phyloP scores from a whole-genome alignment of 208 protist genomes.

The Acanthamoeba lenticulata region DNA sequence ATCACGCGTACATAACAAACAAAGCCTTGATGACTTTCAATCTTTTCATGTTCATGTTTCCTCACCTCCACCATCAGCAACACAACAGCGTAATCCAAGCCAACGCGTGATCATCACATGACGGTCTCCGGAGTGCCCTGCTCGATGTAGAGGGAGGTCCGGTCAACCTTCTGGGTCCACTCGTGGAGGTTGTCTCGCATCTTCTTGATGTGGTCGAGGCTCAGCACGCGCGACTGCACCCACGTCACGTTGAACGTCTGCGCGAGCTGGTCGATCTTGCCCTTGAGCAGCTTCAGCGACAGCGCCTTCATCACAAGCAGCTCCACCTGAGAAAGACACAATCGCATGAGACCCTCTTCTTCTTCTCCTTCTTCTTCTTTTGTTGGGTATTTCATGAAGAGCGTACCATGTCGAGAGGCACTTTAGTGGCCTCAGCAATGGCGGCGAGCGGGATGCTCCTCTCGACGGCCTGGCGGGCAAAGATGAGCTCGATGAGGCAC shows the following conservation, averaged over 20 bases:
- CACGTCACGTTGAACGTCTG: constrained; percentile 86
- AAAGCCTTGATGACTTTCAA: too few relatives aligned
- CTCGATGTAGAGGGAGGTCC: constrained; percentile 68
- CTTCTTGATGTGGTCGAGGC: constrained; percentile 80
- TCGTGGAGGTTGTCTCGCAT: constrained; percentile 77
- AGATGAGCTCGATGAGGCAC: constrained; percentile 95
- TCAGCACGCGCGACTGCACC: constrained; percentile 86
- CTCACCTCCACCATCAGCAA: too few relatives aligned
- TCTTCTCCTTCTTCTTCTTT: too few relatives aligned
- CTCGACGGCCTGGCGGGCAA: constrained; percentile 93
- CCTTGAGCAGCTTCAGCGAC: constrained; percentile 93
- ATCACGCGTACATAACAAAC: too few relatives aligned
- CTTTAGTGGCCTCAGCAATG: constrained; percentile 78
- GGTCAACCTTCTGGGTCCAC: constrained; percentile 75
- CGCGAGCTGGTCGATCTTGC: constrained; percentile 93
- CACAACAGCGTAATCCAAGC: too few relatives aligned
- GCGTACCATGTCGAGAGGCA: constrained; percentile 75
- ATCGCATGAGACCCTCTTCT: not conserved
- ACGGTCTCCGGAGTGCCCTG: constrained; percentile 49
- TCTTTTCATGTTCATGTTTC: too few relatives aligned
- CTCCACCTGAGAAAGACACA: constrained; percentile 93
- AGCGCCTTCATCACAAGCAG: constrained; percentile 94
- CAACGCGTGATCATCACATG: constrained; percentile 11
- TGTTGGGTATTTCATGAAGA: too few relatives aligned
- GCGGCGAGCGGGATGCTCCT: constrained; percentile 90